phyloP scores from a whole-genome alignment of 2,329 filamentous ascomycete genomes.

The Xylaria sp. region DNA sequence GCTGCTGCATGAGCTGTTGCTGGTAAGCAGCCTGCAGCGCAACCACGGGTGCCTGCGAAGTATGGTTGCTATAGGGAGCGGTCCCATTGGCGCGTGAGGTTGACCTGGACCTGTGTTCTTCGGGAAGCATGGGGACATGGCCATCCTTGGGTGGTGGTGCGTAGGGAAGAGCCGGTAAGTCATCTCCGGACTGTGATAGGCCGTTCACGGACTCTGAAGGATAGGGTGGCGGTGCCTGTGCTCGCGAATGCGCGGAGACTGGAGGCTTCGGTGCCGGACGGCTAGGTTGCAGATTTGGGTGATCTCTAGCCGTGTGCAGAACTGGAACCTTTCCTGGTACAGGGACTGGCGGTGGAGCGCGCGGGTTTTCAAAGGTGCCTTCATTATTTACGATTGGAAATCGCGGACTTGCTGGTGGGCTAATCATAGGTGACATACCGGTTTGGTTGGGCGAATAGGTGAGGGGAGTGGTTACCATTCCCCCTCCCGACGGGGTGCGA shows the following conservation, averaged over 20 bases:
- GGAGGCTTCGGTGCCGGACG: constrained; percentile 88
- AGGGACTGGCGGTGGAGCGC: constrained; percentile 86
- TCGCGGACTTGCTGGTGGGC: constrained; percentile 75
- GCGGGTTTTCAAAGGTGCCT: constrained; percentile 95
- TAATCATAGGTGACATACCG: constrained; percentile 60
- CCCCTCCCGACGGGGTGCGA: constrained; percentile 41
- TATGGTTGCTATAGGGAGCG: constrained; percentile 42
- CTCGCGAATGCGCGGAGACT: constrained; percentile 52
- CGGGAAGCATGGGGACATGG: constrained; percentile 54
- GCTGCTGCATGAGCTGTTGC: constrained; percentile 65
- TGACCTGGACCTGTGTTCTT: constrained; percentile 63
- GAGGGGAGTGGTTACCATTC: constrained; percentile 45
- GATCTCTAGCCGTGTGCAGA: constrained; percentile 43
- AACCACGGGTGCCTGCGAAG: constrained; percentile 38
- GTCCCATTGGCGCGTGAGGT: constrained; percentile 58
- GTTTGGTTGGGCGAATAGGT: constrained; percentile 52
- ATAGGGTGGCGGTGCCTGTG: constrained; percentile 53
- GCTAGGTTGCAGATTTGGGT: constrained; percentile 63
- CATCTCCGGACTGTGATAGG: constrained; percentile 54
- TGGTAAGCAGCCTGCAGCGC: constrained; percentile 49
- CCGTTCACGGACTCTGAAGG: constrained; percentile 49
- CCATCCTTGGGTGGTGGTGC: constrained; percentile 45
- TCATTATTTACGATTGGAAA: constrained; percentile 81
- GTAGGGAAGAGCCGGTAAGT: constrained; percentile 43
- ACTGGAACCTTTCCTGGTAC: constrained; percentile 44